A percentile compares a stretch with the other conserved stretches of the same genome.
Evolutionary conservation across 2,329 filamentous ascomycete genomes (phyloP).

Genomic region (Pyrenophora graminea): DNA sequence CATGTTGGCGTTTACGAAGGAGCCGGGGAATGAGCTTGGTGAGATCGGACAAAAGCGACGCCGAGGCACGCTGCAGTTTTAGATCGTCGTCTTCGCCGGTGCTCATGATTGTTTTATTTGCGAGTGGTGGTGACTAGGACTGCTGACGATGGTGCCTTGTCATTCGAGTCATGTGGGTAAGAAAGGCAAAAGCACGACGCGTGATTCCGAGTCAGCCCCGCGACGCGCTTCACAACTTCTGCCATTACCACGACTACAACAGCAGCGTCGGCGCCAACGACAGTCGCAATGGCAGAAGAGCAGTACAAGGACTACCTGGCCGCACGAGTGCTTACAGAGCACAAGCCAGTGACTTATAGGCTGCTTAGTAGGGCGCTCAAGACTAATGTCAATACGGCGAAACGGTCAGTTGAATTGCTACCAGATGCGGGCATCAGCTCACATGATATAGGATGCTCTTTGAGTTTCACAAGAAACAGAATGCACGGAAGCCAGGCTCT

Average conservation of each 20-base stretch:
- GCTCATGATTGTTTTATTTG: slow-evolving; percentile 33
- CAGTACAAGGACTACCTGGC: slow-evolving; percentile 72
- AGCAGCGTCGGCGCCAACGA: slow-evolving; percentile 2
- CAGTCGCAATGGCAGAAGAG: slow-evolving; percentile 56
- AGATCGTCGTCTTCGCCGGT: slow-evolving; percentile 53
- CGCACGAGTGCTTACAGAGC: slow-evolving; percentile 75
- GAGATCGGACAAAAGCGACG: slow-evolving; percentile 37
- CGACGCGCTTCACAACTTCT: slow-evolving; percentile 22
- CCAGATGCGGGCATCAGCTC: slow-evolving; percentile 12
- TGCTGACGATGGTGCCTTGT: slow-evolving; percentile 12
- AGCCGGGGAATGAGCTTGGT: slow-evolving; percentile 40
- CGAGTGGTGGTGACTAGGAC: slow-evolving; percentile 3
- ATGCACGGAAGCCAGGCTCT: slow-evolving; percentile 70
- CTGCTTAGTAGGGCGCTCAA: slow-evolving; percentile 79
- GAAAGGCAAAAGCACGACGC: slow-evolving; percentile 26
- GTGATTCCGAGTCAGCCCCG: slow-evolving; percentile 34
- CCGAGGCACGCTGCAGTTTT: slow-evolving; percentile 51
- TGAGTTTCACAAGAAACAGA: slow-evolving; percentile 81
- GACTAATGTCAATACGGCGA: slow-evolving; percentile 83
- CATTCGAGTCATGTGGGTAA: slow-evolving; percentile 30
- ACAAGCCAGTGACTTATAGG: slow-evolving; percentile 80
- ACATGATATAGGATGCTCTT: slow-evolving; percentile 71
- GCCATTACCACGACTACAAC: not conserved
- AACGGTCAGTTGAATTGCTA: slow-evolving; percentile 66
- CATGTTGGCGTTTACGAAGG: slow-evolving; percentile 42